Percentiles rank a stretch among this genome's conserved stretches.
These are phyloP conservation scores for Tubosaeta sp. DNA, from an alignment of 768 basidiomycete species.

Conservation along the genomic window DNA sequence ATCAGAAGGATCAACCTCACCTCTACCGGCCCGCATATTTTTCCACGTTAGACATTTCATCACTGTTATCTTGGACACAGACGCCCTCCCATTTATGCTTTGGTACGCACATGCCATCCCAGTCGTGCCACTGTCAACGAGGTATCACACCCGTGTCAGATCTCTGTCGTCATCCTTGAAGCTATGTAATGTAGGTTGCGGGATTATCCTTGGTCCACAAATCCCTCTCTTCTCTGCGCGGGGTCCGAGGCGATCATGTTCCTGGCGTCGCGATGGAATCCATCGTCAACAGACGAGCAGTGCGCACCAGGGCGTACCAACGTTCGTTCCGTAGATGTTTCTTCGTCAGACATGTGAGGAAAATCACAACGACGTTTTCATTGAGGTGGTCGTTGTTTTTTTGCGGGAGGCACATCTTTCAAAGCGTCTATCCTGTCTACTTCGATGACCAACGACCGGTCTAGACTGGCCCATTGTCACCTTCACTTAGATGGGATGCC, in stretches of 20 bases:
- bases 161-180: constrained; percentile 15
- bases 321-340: not conserved
- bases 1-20: constrained; percentile 3
- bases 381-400: not conserved
- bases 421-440: not conserved
- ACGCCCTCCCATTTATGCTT: not conserved
- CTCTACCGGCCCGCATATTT: constrained; percentile 2
- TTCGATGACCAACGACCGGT: not conserved
- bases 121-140: constrained; percentile 1
- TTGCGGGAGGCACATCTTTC: not conserved
- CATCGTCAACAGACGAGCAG: constrained; percentile 16
- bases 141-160: constrained; percentile 17
- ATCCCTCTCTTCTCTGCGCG: constrained; percentile 20
- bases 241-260: constrained; percentile 30
- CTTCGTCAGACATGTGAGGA: constrained; percentile 11
- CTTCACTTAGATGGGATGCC: constrained; percentile 8
- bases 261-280: constrained; percentile 26
- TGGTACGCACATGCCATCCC: constrained; percentile 13
- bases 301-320: constrained; percentile 10
- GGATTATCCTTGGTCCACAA: not conserved
- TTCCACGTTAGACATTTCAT: not conserved
- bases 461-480: not conserved
- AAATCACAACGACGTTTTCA: constrained; percentile 1
- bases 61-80: not conserved
- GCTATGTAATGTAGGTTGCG: not conserved